Conservation (phyloP, 192 early-diverging fungal species). For the Gaertneriomyces sp. region DNA sequence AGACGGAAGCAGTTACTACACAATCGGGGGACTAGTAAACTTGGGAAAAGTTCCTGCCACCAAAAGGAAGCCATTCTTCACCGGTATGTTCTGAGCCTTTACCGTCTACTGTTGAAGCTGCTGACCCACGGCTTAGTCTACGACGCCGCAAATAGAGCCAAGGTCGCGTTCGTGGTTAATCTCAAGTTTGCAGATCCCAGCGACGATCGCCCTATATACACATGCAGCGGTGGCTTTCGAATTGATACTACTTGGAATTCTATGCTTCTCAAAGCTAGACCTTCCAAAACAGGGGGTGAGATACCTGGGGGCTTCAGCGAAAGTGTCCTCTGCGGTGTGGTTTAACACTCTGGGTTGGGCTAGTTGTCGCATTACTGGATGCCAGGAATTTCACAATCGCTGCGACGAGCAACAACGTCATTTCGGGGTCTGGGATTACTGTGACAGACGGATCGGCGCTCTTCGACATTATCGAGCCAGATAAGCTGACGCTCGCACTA, state of each 20-base stretch:
- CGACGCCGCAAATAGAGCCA: not conserved
- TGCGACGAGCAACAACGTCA: not conserved
- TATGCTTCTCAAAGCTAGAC: constrained; percentile 1
- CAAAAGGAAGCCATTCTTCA: not conserved
- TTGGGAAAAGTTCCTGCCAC: not conserved
- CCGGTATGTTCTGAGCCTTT: not conserved
- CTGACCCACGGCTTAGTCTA: not conserved
- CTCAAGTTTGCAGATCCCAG: not conserved
- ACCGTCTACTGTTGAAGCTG: no score
- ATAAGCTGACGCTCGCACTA: not conserved
- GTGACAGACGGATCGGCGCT: not conserved
- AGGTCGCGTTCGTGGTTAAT: not conserved
- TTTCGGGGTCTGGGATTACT: not conserved
- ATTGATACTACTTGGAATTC: constrained; percentile 8
- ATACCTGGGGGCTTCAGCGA: not conserved
- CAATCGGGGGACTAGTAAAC: not conserved
- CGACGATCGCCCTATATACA: not conserved
- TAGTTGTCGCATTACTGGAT: constrained; percentile 1
- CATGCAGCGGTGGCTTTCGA: not conserved
- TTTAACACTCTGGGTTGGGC: not conserved
- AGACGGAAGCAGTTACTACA: not conserved
- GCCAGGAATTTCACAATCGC: not conserved
- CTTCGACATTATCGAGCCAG: not conserved
- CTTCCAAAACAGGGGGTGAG: not conserved
- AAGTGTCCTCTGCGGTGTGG: not conserved